These are phyloP conservation scores for Hamamelis virginiana DNA, from an alignment of 164 flowering plant species.

Conservation along the genomic window DNA sequence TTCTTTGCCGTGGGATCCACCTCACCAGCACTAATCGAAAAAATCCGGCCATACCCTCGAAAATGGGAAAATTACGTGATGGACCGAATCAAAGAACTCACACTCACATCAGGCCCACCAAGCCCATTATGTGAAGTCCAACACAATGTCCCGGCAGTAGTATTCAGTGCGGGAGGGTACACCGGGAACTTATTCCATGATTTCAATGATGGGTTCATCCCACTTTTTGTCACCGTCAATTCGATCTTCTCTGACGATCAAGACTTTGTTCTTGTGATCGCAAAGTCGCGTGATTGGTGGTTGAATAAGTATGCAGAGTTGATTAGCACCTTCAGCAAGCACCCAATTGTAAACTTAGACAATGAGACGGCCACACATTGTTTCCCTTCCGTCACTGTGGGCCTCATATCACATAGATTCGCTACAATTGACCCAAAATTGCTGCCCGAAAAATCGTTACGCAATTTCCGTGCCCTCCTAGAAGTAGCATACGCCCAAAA, in stretches of 20 bases:
- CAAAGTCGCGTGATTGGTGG: constrained; percentile 47
- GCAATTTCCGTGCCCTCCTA: constrained; percentile 31
- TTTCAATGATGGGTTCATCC: constrained; percentile 37
- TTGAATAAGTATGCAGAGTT: constrained; percentile 37
- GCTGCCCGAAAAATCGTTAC: constrained; percentile 21
- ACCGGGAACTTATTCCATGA: constrained; percentile 41
- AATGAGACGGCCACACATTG: constrained; percentile 40
- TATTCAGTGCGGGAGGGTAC: constrained; percentile 41
- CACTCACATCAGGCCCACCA: constrained; percentile 21
- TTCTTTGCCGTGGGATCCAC: constrained; percentile 17
- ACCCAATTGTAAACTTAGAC: constrained; percentile 42
- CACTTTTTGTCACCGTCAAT: constrained; percentile 43
- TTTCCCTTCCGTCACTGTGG: constrained; percentile 39
- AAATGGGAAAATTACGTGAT: constrained; percentile 42
- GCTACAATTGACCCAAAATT: constrained; percentile 34
- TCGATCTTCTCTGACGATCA: constrained; percentile 15
- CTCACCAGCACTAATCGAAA: constrained; percentile 6
- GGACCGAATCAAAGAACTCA: constrained; percentile 41
- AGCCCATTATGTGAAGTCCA: constrained; percentile 29
- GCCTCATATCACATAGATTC: constrained; percentile 46
- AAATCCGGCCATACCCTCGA: constrained; percentile 53
- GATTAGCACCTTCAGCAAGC: constrained; percentile 29
- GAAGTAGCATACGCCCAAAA: constrained; percentile 20
- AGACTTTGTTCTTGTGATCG: constrained; percentile 36
- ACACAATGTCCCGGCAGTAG: constrained; percentile 30